Percentiles rank a stretch among this genome's conserved stretches.
phyloP scores from a whole-genome alignment of 1,284 basidiomycete species.

The Rhodotorula sp. region DNA sequence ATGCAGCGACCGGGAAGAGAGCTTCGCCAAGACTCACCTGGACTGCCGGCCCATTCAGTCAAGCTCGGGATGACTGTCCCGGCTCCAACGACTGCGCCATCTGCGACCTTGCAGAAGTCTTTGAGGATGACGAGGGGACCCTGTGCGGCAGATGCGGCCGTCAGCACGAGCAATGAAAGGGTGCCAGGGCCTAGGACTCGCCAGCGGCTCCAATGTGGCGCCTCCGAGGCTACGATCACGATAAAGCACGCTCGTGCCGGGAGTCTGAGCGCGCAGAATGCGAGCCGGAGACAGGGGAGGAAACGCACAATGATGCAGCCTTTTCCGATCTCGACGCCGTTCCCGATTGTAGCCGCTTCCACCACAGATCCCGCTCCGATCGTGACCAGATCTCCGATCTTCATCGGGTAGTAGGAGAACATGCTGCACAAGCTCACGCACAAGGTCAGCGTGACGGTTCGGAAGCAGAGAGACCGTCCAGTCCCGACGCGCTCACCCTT shows the following conservation, averaged over 20 bases:
- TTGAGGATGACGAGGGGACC: constrained; percentile 97
- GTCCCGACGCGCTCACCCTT: constrained; percentile 54
- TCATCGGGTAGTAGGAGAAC: constrained; percentile 98
- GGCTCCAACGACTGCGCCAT: constrained; percentile 83
- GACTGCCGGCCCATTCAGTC: constrained; percentile 81
- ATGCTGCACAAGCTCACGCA: constrained; percentile 49
- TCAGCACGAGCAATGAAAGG: neutral
- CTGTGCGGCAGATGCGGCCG: constrained; percentile 52
- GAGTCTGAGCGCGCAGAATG: no score
- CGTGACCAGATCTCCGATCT: constrained; percentile 90
- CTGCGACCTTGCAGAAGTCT: constrained; percentile 83
- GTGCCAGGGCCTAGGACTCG: no score
- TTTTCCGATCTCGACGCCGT: constrained; percentile 90
- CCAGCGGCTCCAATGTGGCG: neutral
- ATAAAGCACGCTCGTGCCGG: neutral
- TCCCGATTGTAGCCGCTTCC: constrained; percentile 92
- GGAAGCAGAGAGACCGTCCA: neutral
- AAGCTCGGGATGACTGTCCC: constrained; percentile 89
- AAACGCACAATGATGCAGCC: constrained; percentile 83
- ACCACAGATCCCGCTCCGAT: constrained; percentile 83
- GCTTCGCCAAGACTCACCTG: constrained; percentile 57
- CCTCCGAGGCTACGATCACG: neutral
- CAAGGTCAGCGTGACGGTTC: neutral
- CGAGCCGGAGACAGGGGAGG: neutral
- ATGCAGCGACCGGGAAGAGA: neutral